Percentiles rank a stretch among this genome's conserved stretches.
phyloP scores from a whole-genome alignment of 441 rosid genomes.

The Jatropha podagrica region DNA sequence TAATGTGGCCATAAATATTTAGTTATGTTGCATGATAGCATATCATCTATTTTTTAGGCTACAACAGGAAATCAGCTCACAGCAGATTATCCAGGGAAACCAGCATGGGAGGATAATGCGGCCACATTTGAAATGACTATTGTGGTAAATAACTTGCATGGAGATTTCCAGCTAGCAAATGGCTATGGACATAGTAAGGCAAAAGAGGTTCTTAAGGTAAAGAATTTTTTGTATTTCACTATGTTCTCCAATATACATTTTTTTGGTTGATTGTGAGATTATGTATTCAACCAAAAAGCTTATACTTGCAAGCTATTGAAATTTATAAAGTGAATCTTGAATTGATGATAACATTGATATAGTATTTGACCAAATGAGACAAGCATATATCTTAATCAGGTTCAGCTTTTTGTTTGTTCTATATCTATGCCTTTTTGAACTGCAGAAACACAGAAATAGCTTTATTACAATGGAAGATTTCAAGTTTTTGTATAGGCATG shows the following conservation, averaged over 20 bases:
- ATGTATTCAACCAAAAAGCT: not conserved
- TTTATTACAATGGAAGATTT: slow-evolving; percentile 63
- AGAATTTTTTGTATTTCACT: slow-evolving; percentile 4
- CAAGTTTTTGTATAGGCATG: slow-evolving; percentile 53
- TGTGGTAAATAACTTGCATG: slow-evolving; percentile 60
- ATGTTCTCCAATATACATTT: not conserved
- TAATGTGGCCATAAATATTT: slow-evolving; percentile 1
- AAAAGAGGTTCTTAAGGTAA: slow-evolving; percentile 65
- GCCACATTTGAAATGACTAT: slow-evolving; percentile 66
- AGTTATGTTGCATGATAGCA: slow-evolving; percentile 25
- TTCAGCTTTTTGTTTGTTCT: slow-evolving; percentile 7
- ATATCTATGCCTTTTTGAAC: slow-evolving; percentile 12
- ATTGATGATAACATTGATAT: not conserved
- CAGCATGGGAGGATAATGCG: slow-evolving; percentile 68
- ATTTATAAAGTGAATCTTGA: not conserved
- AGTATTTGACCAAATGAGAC: slow-evolving; percentile 7
- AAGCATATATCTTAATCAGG: not conserved
- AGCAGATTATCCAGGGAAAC: slow-evolving; percentile 63
- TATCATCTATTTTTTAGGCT: slow-evolving; percentile 48
- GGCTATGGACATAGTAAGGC: slow-evolving; percentile 61
- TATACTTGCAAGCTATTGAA: not conserved
- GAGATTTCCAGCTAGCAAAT: slow-evolving; percentile 77
- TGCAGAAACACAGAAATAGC: slow-evolving; percentile 63
- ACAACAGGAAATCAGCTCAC: slow-evolving; percentile 51
- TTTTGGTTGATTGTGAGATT: not conserved